Conservation (phyloP, 2,329 filamentous ascomycete species). For the Trichoderma sp. region DNA sequence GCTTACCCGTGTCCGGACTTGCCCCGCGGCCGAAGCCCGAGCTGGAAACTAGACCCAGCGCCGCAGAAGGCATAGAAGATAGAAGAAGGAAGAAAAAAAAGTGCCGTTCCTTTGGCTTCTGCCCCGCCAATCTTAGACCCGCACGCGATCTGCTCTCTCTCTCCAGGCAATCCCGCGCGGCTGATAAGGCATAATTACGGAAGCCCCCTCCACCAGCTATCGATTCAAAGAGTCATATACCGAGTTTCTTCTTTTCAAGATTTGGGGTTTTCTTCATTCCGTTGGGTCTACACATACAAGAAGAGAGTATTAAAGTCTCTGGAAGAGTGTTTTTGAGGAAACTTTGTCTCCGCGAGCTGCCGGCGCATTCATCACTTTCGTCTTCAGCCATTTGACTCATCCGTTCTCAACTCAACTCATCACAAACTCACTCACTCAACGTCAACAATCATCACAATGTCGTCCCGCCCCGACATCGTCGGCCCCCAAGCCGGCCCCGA, state of each 20-base stretch:
- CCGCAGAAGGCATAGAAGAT: not conserved
- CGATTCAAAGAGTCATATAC: not conserved
- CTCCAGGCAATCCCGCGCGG: not conserved
- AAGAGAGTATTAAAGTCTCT: not conserved
- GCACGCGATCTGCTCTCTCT: not conserved
- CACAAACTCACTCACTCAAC: not conserved
- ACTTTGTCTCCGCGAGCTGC: not conserved
- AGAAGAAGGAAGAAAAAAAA: not conserved
- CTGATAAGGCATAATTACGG: not conserved
- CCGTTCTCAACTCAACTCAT: not conserved
- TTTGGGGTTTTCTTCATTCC: too few species aligned
- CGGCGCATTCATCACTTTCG: not conserved
- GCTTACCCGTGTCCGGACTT: not conserved
- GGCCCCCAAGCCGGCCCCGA: conserved; percentile 72
- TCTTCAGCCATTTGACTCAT: not conserved
- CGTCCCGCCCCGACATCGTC: conserved; percentile 62
- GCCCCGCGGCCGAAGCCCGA: conserved; percentile 5
- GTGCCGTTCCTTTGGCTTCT: conserved; percentile 5
- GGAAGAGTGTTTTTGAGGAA: not conserved
- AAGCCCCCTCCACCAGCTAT: not conserved
- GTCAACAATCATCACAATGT: conserved; percentile 25
- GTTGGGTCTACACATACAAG: not conserved
- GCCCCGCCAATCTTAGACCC: not conserved
- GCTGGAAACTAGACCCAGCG: not conserved
- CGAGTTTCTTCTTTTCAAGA: not conserved